Conservation (phyloP, 129 eudicot genomes). For the Centaurea solstitialis region DNA sequence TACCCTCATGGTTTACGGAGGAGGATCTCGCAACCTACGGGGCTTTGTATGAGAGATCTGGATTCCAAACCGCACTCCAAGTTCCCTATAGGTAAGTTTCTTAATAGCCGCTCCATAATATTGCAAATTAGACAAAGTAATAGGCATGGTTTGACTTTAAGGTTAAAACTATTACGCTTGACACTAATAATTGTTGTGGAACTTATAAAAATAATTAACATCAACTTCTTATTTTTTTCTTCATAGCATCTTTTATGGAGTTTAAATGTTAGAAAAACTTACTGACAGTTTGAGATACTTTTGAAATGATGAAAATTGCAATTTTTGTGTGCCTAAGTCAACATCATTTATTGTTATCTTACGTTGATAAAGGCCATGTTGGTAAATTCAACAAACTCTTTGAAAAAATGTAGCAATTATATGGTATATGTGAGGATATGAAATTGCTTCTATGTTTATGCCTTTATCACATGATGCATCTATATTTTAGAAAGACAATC, state of each 20-base stretch:
- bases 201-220: not conserved
- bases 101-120: not conserved
- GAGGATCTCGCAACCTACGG: slow-evolving; percentile 23
- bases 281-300: not conserved
- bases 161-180: too few species aligned
- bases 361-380: not conserved
- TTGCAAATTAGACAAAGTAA: not conserved
- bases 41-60: slow-evolving; percentile 21
- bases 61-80: slow-evolving; percentile 34
- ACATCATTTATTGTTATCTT: not conserved
- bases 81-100: slow-evolving; percentile 33
- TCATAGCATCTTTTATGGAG: not conserved
- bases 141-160: not conserved
- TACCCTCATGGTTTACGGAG: slow-evolving; percentile 35
- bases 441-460: not conserved
- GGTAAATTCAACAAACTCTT: not conserved
- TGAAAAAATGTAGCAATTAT: not conserved
- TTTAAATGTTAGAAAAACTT: too few species aligned
- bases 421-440: not conserved
- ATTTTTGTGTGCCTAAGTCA: not conserved
- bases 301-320: not conserved
- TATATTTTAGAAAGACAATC: not conserved
- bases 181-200: not conserved
- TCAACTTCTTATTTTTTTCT: not conserved
- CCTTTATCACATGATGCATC: not conserved